phyloP scores from a whole-genome alignment of 371 early-diverging fungal species.

The Chytridiales sp. region DNA sequence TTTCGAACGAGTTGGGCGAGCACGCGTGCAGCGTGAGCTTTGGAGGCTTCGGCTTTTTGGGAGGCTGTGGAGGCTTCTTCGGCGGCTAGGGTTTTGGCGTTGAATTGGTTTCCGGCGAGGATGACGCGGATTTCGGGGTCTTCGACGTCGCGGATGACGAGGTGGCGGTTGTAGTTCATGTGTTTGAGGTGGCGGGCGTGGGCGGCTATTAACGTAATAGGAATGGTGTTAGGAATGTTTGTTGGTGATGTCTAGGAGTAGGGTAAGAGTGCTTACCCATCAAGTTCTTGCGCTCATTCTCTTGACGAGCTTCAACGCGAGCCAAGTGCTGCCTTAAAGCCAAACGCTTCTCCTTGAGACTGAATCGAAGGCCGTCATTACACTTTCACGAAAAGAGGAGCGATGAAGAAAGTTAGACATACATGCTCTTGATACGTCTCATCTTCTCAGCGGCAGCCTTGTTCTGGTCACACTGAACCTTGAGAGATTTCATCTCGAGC shows the following conservation, averaged over 20 bases:
- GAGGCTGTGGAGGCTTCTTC: slow-evolving; percentile 9
- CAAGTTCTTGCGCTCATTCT: slow-evolving; percentile 21
- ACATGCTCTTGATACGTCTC: slow-evolving; percentile 26
- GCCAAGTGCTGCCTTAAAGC: slow-evolving; percentile 12
- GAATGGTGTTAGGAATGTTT: not conserved
- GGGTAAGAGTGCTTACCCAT: slow-evolving; percentile 5
- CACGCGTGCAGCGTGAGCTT: slow-evolving; percentile 33
- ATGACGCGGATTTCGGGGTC: slow-evolving; percentile 28
- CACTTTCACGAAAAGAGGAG: not conserved
- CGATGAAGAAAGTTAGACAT: slow-evolving; percentile 1
- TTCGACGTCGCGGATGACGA: slow-evolving; percentile 22
- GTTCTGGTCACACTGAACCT: slow-evolving; percentile 21
- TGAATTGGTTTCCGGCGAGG: slow-evolving; percentile 23
- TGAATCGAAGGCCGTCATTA: too few species aligned
- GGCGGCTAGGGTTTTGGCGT: slow-evolving; percentile 19
- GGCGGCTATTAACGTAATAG: slow-evolving; percentile 5
- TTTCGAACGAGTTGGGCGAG: slow-evolving; percentile 37
- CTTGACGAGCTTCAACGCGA: slow-evolving; percentile 25
- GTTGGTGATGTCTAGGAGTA: not conserved
- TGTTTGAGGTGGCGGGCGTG: slow-evolving; percentile 25
- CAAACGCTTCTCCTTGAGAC: slow-evolving; percentile 20
- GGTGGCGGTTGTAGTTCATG: slow-evolving; percentile 24
- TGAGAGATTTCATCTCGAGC: slow-evolving; percentile 28
- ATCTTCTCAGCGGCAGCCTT: slow-evolving; percentile 2
- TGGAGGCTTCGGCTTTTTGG: slow-evolving; percentile 21